Percentiles rank a stretch among this genome's conserved stretches.
phyloP scores from a whole-genome alignment of 306 rosid genomes.

The Rosa multiflora region DNA sequence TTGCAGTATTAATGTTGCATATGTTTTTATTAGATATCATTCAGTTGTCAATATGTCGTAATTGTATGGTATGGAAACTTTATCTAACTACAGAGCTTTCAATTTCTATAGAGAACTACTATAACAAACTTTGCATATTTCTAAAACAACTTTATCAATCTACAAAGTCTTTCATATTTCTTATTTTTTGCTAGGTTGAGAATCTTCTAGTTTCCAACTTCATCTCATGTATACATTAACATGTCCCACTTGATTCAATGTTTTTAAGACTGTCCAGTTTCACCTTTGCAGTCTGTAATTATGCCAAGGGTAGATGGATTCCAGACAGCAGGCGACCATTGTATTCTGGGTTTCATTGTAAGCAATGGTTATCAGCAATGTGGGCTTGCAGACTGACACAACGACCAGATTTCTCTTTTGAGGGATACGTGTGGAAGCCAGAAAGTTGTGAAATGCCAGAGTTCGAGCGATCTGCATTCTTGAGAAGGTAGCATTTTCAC shows the following conservation, averaged over 20 bases:
- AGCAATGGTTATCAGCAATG: constrained; percentile 83
- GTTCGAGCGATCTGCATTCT: constrained; percentile 61
- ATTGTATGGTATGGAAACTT: neutral
- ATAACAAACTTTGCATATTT: neutral
- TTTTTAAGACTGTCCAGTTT: constrained; percentile 27
- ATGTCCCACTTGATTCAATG: neutral
- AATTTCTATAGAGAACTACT: neutral
- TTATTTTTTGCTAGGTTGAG: neutral
- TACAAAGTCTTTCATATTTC: neutral
- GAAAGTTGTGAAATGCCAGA: constrained; percentile 68
- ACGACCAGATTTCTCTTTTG: constrained; percentile 73
- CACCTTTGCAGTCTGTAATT: constrained; percentile 66
- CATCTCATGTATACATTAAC: constrained; percentile 10
- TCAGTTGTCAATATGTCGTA: neutral
- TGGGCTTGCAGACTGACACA: constrained; percentile 90
- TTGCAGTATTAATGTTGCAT: neutral
- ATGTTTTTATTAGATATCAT: neutral
- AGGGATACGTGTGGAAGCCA: constrained; percentile 87
- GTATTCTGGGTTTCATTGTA: constrained; percentile 80
- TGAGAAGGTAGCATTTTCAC: constrained; percentile 63
- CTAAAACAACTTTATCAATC: neutral
- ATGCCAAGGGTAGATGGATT: constrained; percentile 91
- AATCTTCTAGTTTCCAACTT: neutral
- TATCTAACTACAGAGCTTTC: neutral
- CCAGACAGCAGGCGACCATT: constrained; percentile 64